phyloP scores from a whole-genome alignment of 83 land plant genomes.

The Picea engelmannii region DNA sequence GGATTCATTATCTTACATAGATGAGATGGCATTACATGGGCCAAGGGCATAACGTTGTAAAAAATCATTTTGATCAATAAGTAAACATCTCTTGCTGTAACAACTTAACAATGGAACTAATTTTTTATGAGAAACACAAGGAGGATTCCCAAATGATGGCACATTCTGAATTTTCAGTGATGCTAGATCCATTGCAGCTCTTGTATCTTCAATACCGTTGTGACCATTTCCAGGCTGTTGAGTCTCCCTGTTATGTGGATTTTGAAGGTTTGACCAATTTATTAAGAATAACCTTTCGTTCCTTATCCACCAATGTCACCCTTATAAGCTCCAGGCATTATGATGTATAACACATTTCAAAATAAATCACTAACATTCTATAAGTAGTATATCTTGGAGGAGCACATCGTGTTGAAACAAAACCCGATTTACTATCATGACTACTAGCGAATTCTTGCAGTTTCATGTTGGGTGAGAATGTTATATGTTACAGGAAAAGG shows the following conservation, averaged over 20 bases:
- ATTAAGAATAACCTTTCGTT: conserved; percentile 76
- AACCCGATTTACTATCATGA: background rate
- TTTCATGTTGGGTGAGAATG: conserved; percentile 60
- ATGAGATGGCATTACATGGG: conserved; percentile 68
- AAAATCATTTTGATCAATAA: conserved; percentile 68
- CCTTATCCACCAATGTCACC: conserved; percentile 67
- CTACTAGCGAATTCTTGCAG: conserved; percentile 47
- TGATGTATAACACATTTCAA: conserved; percentile 84
- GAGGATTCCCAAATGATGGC: conserved; percentile 64
- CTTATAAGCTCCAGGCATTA: conserved; percentile 87
- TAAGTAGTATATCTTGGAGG: conserved; percentile 36
- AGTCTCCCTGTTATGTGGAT: conserved; percentile 41
- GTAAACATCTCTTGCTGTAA: conserved; percentile 52
- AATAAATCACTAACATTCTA: conserved; percentile 72
- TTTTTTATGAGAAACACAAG: conserved; percentile 45
- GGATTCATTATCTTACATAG: conserved; percentile 66
- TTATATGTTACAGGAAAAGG: conserved; percentile 80
- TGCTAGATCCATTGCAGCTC: conserved; percentile 82
- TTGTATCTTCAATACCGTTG: conserved; percentile 91
- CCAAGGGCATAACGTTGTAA: conserved; percentile 72
- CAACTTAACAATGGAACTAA: conserved; percentile 55
- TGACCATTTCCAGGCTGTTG: conserved; percentile 75
- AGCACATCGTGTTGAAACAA: conserved; percentile 60
- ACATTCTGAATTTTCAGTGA: conserved; percentile 71
- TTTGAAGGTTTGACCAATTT: conserved; percentile 87